These are phyloP conservation scores for Pyrenophora tritici-repentis DNA, from an alignment of 2,329 filamentous ascomycete species.

Conservation along the genomic window DNA sequence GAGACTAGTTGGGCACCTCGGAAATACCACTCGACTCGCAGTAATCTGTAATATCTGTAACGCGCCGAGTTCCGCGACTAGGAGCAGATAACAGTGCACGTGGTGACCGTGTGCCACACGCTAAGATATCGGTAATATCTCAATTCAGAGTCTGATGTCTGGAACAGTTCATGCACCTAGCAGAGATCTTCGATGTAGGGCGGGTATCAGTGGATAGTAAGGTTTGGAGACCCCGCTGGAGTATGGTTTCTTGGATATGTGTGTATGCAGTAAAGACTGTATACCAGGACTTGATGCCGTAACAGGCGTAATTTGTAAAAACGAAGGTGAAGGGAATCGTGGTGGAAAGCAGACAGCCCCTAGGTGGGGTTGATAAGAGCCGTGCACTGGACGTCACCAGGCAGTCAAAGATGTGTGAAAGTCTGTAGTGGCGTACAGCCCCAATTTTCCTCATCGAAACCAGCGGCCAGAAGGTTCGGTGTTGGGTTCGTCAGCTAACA, in stretches of 20 bases:
- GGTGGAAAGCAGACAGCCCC: not conserved
- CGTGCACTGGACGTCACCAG: conserved; percentile 15
- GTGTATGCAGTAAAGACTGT: not conserved
- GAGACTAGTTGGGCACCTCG: conserved; percentile 10
- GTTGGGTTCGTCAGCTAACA: conserved; percentile 32
- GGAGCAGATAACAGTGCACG: conserved; percentile 20
- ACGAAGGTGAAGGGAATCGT: no score
- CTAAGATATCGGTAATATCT: conserved; percentile 17
- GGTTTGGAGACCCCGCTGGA: conserved; percentile 7
- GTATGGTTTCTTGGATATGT: not conserved
- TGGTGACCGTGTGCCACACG: conserved; percentile 18
- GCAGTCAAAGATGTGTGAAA: conserved; percentile 20
- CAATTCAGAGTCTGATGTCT: conserved; percentile 16
- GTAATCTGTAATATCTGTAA: conserved; percentile 12
- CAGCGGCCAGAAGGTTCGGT: conserved; percentile 42
- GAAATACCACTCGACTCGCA: conserved; percentile 9
- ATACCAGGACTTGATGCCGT: not conserved
- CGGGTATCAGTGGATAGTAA: conserved; percentile 26
- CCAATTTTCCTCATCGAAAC: conserved; percentile 31
- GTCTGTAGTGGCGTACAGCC: conserved; percentile 23
- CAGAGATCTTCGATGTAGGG: conserved; percentile 22
- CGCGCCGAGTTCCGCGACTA: conserved; percentile 21
- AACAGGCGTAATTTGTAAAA: no score
- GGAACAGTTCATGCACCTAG: conserved; percentile 22
- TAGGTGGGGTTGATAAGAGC: conserved; percentile 29